Base-by-base conservation (phyloP, 306 rosid species). In the Acacia confusa region DNA sequence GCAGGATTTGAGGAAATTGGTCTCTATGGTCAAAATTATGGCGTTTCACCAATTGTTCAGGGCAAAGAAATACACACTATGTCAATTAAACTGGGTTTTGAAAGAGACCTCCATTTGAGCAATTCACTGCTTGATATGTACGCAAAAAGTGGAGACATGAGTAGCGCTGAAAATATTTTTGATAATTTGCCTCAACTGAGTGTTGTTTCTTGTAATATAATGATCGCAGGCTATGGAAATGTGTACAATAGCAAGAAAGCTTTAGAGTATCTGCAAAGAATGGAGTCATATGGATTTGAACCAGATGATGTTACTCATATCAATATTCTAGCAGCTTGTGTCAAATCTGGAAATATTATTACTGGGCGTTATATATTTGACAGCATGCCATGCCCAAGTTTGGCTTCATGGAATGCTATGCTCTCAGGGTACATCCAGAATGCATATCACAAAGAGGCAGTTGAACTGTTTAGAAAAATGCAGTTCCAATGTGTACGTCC, bases 101-200 rank as follows among this genome's bases (percentile, higher is more conserved):
- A 88, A 65, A 81, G 70, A 44, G 95, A 89, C 78, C 91, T 91
- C 72, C 95, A 92, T 85, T 80, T 89, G 66, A 77, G 83, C 79
- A 92, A 92, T 78, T 91, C 95, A 24, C 74, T 89, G 92, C 95
- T 92, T 55, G 94, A 92, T 72, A 88, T 89, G 94, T 91, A 89
- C 71, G 88, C 92, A 2, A 92, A 92, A 86, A 74, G 58, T 66
- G 88, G 87, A 41, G 92, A 91, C 80, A 89, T 93, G 89, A 72
- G 81, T 63, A 83, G 85, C 66, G 91, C 96, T 11, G 90, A 87
- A 78, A 89, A 86, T 81, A 76, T 91, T 82, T 93, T 93, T 58
- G 32, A 69, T 70, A 61, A 53, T 86, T 41, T 93, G 82, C 79
- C 84, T 7, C 76, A 61, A 74, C 70, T 67, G 4, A 88, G 89